A percentile compares a stretch with the other conserved stretches of the same genome.
phyloP scores from a whole-genome alignment of 805 yeast genomes.

The Candida hispaniensis region DNA sequence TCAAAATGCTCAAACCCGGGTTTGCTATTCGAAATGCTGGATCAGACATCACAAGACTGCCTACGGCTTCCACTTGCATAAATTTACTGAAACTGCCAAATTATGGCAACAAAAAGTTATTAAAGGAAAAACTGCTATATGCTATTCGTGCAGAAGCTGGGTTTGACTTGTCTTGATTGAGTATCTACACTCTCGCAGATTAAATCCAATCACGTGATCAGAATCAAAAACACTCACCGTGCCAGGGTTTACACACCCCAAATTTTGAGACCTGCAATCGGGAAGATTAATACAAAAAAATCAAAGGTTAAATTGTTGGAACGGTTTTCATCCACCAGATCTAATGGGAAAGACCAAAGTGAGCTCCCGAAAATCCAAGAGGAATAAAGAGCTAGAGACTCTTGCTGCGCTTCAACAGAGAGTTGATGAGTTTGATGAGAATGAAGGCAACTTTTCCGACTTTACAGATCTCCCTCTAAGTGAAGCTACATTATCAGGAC shows the following conservation, averaged over 20 bases:
- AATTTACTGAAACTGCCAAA: slow-evolving; percentile 80
- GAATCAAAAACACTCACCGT: not conserved
- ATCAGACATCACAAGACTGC: slow-evolving; percentile 45
- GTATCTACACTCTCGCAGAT: not conserved
- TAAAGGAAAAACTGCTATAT: slow-evolving; percentile 58
- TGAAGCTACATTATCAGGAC: slow-evolving; percentile 52
- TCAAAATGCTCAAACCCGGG: slow-evolving; percentile 56
- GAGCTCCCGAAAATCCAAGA: slow-evolving; percentile 8
- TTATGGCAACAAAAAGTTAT: slow-evolving; percentile 47
- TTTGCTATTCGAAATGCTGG: slow-evolving; percentile 75
- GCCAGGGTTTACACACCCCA: slow-evolving; percentile 3
- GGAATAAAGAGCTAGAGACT: slow-evolving; percentile 1
- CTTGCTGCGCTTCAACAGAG: slow-evolving; percentile 35
- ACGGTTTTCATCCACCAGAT: slow-evolving; percentile 7
- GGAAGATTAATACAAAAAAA: slow-evolving; percentile 5
- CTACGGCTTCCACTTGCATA: slow-evolving; percentile 90
- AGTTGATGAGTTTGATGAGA: slow-evolving; percentile 40
- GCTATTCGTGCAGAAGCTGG: slow-evolving; percentile 78
- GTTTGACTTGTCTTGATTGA: slow-evolving; percentile 57
- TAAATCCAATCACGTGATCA: slow-evolving; percentile 1
- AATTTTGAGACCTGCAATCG: slow-evolving; percentile 1
- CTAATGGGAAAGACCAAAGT: slow-evolving; percentile 5
- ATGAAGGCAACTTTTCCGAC: slow-evolving; percentile 32
- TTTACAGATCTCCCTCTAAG: slow-evolving; percentile 76
- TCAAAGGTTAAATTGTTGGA: slow-evolving; percentile 8